These are phyloP conservation scores for Colletotrichum musicola DNA, from an alignment of 2,329 filamentous ascomycete species.

Conservation along the genomic window DNA sequence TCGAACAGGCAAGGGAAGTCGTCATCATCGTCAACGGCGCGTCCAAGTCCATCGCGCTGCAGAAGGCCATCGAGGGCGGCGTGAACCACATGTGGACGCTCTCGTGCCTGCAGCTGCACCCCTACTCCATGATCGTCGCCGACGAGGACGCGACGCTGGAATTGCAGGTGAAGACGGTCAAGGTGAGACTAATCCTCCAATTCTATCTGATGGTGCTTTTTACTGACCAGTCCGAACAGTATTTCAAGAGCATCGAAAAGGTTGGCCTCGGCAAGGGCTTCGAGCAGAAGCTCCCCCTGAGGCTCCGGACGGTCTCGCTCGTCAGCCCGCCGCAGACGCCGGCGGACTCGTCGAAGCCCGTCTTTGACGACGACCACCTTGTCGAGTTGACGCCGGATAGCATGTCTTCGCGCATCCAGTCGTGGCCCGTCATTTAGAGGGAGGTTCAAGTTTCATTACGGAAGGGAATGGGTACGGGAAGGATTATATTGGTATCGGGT, in stretches of 20 bases:
- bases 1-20: conserved; percentile 74
- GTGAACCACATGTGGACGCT: conserved; percentile 87
- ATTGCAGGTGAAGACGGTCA: conserved; percentile 74
- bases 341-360: conserved; percentile 25
- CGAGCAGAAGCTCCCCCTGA: conserved; percentile 57
- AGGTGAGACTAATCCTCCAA: conserved; percentile 46
- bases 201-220: too few relatives aligned
- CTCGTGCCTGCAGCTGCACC: conserved; percentile 79
- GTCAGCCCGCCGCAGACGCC: conserved; percentile 41
- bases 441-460: too few relatives aligned
- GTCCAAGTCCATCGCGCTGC: conserved; percentile 78
- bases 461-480: not conserved
- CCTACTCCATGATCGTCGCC: conserved; percentile 78
- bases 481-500: not conserved
- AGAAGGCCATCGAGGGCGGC: conserved; percentile 79
- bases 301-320: conserved; percentile 35
- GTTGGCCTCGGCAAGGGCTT: conserved; percentile 61
- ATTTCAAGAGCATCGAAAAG: conserved; percentile 71
- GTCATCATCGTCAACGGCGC: conserved; percentile 80
- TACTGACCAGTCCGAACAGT: too few relatives aligned
- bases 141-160: conserved; percentile 79
- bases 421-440: conserved; percentile 30
- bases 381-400: conserved; percentile 41
- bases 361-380: conserved; percentile 22
- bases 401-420: conserved; percentile 40